Percentiles rank a stretch among this genome's conserved stretches.
phyloP scores from a whole-genome alignment of 2,329 filamentous ascomycete species.

The Microdochium nivale region DNA sequence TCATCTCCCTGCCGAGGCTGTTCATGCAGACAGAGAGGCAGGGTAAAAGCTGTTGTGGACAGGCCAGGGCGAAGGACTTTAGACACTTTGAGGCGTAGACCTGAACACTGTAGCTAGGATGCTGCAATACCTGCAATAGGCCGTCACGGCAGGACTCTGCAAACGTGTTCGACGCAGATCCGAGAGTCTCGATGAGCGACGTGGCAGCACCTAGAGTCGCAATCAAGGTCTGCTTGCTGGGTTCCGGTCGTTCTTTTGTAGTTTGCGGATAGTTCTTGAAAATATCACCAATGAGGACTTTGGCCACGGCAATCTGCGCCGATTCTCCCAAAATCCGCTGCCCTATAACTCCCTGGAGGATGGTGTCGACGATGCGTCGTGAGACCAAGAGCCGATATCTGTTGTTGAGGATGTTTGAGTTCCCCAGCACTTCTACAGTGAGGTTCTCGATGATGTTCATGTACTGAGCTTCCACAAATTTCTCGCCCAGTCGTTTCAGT shows the following conservation, averaged over 20 bases:
- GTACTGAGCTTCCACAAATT: constrained; percentile 76
- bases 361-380: constrained; percentile 72
- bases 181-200: constrained; percentile 69
- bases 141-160: constrained; percentile 81
- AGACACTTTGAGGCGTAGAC: constrained; percentile 81
- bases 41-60: constrained; percentile 82
- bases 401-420: constrained; percentile 68
- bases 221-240: constrained; percentile 77
- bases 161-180: constrained; percentile 70
- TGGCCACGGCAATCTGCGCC: constrained; percentile 76
- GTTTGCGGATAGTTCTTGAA: constrained; percentile 92
- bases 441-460: constrained; percentile 72
- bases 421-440: constrained; percentile 70
- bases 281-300: constrained; percentile 74
- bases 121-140: constrained; percentile 80
- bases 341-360: constrained; percentile 78
- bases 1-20: constrained; percentile 79
- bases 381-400: constrained; percentile 81
- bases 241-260: constrained; percentile 78
- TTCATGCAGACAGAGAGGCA: constrained; percentile 96
- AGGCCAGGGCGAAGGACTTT: constrained; percentile 79
- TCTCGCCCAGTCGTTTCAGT: constrained; percentile 69
- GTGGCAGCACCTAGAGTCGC: constrained; percentile 71
- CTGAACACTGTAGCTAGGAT: constrained; percentile 94
- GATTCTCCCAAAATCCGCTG: constrained; percentile 78